Evolutionary conservation across 75 land plant species (phyloP), one percentile per base, ranked within the genome.

Genomic region (Pinus albicaulis): DNA sequence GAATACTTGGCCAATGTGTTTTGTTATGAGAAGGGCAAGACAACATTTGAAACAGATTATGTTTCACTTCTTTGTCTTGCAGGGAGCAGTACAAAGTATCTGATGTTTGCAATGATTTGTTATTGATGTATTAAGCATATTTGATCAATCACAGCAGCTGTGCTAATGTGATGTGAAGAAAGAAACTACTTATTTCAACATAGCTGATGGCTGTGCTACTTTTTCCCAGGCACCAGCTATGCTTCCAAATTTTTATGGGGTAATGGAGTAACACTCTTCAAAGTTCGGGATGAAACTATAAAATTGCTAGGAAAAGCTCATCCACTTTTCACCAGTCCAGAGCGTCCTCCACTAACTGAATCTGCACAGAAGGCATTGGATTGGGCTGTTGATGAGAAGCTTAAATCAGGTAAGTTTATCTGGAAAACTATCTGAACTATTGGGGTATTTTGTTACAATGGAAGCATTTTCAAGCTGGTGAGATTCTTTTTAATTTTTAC

Each of bases 331-430:
- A 82, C 81, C 70, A 88, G 90, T 57, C 88, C 92, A n/a, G 88
- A 86, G 77, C 85, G 82, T 75, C 90, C 91, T 59, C 92, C 96
- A 22, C 79, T 93, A 76, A 93, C 96, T 68, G 90, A 88, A 76
- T 78, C 87, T 55, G 96, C 94, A 72, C 96, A 88, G 56, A 88
- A 83, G 34, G 96, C 96, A 55, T 84, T 95, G 31, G 92, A 91
- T 80, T 89, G 86, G 88, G 98, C 98, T 73, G 77, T 91, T 65
- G 91, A 88, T 71, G 89, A 89, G 77, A 88, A 89, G 74, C 71
- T 82, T 25, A 91, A 87, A 71, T 81, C 85, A 78, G 98, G 98
- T 91, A 84, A 57, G 55, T 65, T n/a, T 26, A n/a, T 15, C 19
- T 76, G 52, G 74, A 36, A 81, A 19, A 26, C 11, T 10, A 48